phyloP scores from a whole-genome alignment of 768 basidiomycete species.

The Lentinus brumalis region DNA sequence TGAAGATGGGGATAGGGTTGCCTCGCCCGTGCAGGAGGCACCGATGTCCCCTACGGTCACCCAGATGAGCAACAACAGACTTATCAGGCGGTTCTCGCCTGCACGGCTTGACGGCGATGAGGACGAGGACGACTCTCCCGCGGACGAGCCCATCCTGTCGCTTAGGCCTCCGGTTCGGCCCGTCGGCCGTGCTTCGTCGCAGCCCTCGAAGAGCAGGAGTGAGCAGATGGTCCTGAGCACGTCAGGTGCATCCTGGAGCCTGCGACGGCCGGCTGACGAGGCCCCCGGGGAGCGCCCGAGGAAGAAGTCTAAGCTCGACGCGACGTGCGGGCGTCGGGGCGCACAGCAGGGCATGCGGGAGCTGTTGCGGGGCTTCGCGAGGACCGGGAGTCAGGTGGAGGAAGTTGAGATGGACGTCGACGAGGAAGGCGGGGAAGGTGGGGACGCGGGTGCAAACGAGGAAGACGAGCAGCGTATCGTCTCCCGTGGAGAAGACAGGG shows the following conservation, averaged over 20 bases:
- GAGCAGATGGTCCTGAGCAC: constrained; percentile 55
- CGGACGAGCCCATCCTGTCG: constrained; percentile 4
- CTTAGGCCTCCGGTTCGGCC: constrained; percentile 3
- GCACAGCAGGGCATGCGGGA: constrained; percentile 43
- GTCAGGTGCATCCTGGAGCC: constrained; percentile 51
- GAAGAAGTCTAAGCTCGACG: constrained; percentile 37
- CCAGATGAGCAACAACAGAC: not conserved
- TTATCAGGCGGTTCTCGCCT: not conserved
- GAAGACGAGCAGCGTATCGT: not conserved
- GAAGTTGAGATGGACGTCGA: constrained; percentile 26
- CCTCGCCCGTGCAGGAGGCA: not conserved
- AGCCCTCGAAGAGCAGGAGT: constrained; percentile 16
- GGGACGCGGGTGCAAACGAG: not conserved
- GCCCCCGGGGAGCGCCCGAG: constrained; percentile 28
- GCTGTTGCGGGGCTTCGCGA: constrained; percentile 55
- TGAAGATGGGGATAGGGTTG: not conserved
- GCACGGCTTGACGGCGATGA: not conserved
- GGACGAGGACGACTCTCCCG: not conserved
- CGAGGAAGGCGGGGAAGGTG: constrained; percentile 29
- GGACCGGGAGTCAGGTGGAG: constrained; percentile 43
- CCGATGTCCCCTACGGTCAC: constrained; percentile 6
- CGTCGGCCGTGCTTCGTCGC: not conserved
- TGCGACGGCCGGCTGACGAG: constrained; percentile 24
- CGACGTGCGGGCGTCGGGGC: constrained; percentile 14
- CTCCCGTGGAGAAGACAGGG: too few relatives aligned